Conservation (phyloP, 2,329 filamentous ascomycete species). For the Hymenoscyphus repandus region DNA sequence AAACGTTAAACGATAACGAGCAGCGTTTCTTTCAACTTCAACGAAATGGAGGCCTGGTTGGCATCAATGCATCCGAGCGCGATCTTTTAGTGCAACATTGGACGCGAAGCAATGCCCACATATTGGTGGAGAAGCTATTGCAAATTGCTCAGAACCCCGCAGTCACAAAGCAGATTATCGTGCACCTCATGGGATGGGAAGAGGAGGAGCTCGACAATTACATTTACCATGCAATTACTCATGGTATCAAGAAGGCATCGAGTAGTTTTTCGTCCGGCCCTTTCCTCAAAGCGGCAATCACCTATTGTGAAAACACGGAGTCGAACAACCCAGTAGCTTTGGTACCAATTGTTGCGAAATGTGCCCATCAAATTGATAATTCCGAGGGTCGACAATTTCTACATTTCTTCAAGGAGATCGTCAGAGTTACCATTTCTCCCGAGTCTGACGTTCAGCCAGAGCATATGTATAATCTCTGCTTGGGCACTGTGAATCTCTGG, state of each 20-base stretch:
- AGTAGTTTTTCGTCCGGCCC: slow-evolving; percentile 16
- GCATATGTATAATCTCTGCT: slow-evolving; percentile 31
- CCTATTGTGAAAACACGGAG: slow-evolving; percentile 29
- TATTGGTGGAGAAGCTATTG: slow-evolving; percentile 64
- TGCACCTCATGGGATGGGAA: slow-evolving; percentile 46
- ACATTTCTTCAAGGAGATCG: slow-evolving; percentile 29
- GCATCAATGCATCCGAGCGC: slow-evolving; percentile 43
- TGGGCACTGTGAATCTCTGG: slow-evolving; percentile 42
- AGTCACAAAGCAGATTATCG: slow-evolving; percentile 51
- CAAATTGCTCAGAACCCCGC: slow-evolving; percentile 51
- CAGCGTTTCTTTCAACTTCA: slow-evolving; percentile 36
- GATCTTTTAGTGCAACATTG: slow-evolving; percentile 41
- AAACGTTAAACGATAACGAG: slow-evolving; percentile 35
- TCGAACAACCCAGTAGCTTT: slow-evolving; percentile 16
- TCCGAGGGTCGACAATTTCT: slow-evolving; percentile 28
- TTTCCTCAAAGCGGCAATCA: slow-evolving; percentile 28
- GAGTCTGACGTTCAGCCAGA: slow-evolving; percentile 33
- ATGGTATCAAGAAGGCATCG: slow-evolving; percentile 23
- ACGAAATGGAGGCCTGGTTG: slow-evolving; percentile 30
- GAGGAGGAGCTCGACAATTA: slow-evolving; percentile 45
- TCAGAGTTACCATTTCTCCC: slow-evolving; percentile 12
- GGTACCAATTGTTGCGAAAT: slow-evolving; percentile 20
- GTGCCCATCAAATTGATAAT: slow-evolving; percentile 22
- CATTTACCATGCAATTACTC: slow-evolving; percentile 39
- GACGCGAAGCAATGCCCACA: slow-evolving; percentile 36